Conservation (phyloP, 345 rosid genomes). For the Rhodamnia argentea region DNA sequence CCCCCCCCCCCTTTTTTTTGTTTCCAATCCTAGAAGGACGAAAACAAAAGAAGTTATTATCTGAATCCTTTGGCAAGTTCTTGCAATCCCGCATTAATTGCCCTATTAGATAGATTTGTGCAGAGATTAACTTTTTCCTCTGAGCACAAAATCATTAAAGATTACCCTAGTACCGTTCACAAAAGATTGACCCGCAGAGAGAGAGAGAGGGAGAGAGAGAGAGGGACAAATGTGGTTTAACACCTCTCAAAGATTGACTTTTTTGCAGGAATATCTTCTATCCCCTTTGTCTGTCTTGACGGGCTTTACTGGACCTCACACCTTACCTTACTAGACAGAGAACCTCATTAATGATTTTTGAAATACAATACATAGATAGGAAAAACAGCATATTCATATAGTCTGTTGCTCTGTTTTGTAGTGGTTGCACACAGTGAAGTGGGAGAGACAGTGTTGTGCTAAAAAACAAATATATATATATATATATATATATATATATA, state of each 20-base stretch:
- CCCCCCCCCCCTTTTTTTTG: background rate
- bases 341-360: background rate
- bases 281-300: background rate
- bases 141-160: background rate
- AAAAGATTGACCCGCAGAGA: background rate
- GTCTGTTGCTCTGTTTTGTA: background rate
- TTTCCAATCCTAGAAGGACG: background rate
- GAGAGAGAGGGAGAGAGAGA: background rate
- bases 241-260: background rate
- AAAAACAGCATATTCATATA: background rate
- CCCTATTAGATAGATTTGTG: background rate
- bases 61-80: background rate
- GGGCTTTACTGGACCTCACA: background rate
- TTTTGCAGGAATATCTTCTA: background rate
- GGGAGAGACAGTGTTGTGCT: background rate
- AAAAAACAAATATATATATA: no score
- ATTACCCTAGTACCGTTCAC: background rate
- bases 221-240: background rate
- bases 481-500: no score
- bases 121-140: background rate
- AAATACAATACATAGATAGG: background rate
- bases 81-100: background rate
- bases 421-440: background rate
- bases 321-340: background rate
- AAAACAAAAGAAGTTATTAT: background rate